These are phyloP conservation scores for Aegilops sharonensis DNA, from an alignment of 176 grass and related monocot genomes.

Conservation along the genomic window DNA sequence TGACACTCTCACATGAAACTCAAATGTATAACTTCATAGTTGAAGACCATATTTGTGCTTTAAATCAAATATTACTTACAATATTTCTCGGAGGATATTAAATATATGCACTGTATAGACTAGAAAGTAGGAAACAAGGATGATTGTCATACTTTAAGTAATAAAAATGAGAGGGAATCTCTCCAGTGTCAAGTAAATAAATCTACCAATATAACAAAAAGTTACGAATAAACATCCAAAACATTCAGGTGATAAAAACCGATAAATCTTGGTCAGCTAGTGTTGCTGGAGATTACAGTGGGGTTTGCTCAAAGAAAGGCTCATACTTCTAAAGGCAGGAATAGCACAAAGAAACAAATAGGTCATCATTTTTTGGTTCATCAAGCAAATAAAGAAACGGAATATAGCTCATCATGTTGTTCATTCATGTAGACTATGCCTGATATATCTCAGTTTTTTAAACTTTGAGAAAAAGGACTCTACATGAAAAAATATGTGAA, in stretches of 20 bases:
- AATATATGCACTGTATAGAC: neutral
- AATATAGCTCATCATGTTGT: neutral
- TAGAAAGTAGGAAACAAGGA: conserved; percentile 1
- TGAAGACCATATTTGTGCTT: neutral
- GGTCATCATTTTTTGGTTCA: neutral
- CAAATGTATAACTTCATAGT: neutral
- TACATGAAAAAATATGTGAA: neutral
- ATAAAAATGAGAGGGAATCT: neutral
- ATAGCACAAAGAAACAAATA: neutral
- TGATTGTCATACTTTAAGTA: neutral
- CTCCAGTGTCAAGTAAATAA: neutral
- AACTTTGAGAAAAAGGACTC: conserved; percentile 1
- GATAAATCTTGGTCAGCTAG: neutral
- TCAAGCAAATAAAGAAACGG: neutral
- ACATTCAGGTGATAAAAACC: neutral
- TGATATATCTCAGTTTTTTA: neutral
- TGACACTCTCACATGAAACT: conserved; percentile 9
- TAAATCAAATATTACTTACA: conserved; percentile 7
- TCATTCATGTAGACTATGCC: conserved; percentile 5
- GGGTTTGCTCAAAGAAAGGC: neutral
- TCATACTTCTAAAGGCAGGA: neutral
- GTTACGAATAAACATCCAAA: neutral
- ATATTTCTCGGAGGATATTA: neutral
- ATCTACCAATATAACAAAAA: neutral
- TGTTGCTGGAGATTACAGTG: conserved; percentile 10